Evolutionary conservation across 306 rosid species (phyloP), one percentile per base, ranked within the genome.

Genomic region (Medicago truncatula): DNA sequence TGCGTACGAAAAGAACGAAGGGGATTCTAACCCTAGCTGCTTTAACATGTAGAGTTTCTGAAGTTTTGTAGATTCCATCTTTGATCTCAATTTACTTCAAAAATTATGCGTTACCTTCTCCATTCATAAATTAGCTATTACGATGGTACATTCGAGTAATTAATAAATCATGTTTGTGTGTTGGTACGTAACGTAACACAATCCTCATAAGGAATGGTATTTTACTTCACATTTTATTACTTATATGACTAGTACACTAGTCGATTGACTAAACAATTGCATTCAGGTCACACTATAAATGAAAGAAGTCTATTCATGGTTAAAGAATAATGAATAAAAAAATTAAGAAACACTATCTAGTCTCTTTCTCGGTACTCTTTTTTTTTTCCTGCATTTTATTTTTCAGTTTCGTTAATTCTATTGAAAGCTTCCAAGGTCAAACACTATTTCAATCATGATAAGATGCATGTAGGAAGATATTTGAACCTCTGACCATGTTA

Each of bases 391-490:
- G 61, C 61, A 25, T 47, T 25, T 41, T 41, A 7, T 17, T 8
- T 43, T 67, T 44, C 20, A 23, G 73, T 67, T 70, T 50, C 46
- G 16, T 47, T 69, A 16, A 25, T 49, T 67, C 21, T 31, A 43
- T 69, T 3, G 14, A 47, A 67, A 44, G 21, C 34, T 49, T 28
- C 41, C 10, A 8, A 61, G 12, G 18, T 2, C 58, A 44, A 44
- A 68, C 14, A 53, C 14, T 52, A 52, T 74, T 50, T 58, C 58
- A 18, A 67, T 36, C 5, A 72, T 18, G 6, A 23, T 40, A 57
- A 66, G 78, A 77, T 5, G 71, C 44, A 67, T 0, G 4, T 40
- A 53, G 34, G 62, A 69, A 70, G 40, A 66, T 23, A 36, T 43
- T 38, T 16, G 15, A 47, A 56, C 21, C 34, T 38, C 36, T 43